Conservation (phyloP, 805 yeast genomes). For the Kuraishia capsulata region DNA sequence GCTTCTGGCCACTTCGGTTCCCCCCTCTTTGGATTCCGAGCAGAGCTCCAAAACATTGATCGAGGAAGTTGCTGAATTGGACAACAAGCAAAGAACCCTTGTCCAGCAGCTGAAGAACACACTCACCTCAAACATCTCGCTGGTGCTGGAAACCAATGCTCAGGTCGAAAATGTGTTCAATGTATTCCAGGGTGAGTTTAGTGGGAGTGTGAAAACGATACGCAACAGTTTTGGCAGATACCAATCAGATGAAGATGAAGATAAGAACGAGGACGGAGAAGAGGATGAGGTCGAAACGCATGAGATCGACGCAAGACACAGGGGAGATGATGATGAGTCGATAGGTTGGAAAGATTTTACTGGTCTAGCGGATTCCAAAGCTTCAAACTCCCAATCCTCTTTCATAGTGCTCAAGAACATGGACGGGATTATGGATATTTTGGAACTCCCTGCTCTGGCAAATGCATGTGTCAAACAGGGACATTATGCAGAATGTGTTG, state of each 20-base stretch:
- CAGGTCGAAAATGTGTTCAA: constrained; percentile 2
- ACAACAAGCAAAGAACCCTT: constrained; percentile 34
- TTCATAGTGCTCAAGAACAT: constrained; percentile 46
- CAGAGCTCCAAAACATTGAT: constrained; percentile 29
- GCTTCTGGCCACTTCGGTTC: constrained; percentile 14
- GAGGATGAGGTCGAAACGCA: neutral
- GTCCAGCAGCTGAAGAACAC: constrained; percentile 9
- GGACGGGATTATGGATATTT: constrained; percentile 64
- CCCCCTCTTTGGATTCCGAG: constrained; percentile 13
- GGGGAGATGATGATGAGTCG: too few relatives aligned
- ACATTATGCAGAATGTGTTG: constrained; percentile 83
- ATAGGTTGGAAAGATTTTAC: neutral
- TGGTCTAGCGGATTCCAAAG: neutral
- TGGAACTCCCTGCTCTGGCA: constrained; percentile 78
- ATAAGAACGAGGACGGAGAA: neutral
- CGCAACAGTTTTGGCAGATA: neutral
- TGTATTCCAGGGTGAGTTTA: neutral
- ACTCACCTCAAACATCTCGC: constrained; percentile 29
- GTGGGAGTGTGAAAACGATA: neutral
- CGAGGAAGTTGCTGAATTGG: constrained; percentile 70
- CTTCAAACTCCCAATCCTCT: constrained; percentile 8
- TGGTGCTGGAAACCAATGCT: constrained; percentile 3
- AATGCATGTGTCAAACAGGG: constrained; percentile 81
- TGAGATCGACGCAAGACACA: too few relatives aligned
- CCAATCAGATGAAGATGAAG: neutral